Evolutionary conservation across 1,284 basidiomycete species (phyloP).

Genomic region (Lignosus rhinocerotis): DNA sequence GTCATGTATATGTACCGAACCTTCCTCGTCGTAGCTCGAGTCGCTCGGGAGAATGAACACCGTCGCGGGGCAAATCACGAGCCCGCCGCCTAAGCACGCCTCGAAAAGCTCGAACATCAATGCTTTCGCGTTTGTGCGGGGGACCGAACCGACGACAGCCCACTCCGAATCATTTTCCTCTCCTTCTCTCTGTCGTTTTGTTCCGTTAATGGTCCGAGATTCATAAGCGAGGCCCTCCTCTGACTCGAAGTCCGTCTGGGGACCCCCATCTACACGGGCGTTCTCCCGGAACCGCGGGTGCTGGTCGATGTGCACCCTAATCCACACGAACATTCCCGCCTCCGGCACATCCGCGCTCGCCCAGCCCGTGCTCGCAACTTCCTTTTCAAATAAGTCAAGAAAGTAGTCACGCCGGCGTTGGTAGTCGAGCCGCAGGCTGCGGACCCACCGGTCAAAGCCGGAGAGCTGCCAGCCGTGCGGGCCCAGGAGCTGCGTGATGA

Average conservation of each 20-base stretch:
- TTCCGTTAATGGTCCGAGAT: not conserved
- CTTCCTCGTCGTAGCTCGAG: conserved; percentile 16
- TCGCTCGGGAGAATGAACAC: conserved; percentile 34
- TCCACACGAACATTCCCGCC: conserved; percentile 47
- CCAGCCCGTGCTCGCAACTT: conserved; percentile 32
- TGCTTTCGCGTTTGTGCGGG: conserved; percentile 35
- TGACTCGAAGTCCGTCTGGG: not conserved
- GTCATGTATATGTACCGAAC: conserved; percentile 26
- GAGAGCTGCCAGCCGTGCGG: conserved; percentile 38
- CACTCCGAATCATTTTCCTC: not conserved
- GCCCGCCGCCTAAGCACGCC: conserved; percentile 33
- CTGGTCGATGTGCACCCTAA: conserved; percentile 34
- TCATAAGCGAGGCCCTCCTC: not conserved
- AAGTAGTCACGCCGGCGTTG: conserved; percentile 43
- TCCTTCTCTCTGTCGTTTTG: not conserved
- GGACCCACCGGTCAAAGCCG: conserved; percentile 42
- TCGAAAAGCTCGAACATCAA: conserved; percentile 43
- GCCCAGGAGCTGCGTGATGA: conserved; percentile 40
- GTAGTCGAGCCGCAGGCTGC: conserved; percentile 42
- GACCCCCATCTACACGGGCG: not conserved
- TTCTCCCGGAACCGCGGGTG: conserved; percentile 34
- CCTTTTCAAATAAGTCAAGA: conserved; percentile 32
- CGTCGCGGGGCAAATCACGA: conserved; percentile 41
- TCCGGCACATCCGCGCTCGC: conserved; percentile 36
- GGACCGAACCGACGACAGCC: not conserved